A percentile compares a stretch with the other conserved stretches of the same genome.
These are phyloP conservation scores for Coniella vitis DNA, from an alignment of 2,329 filamentous ascomycete species.

Conservation along the genomic window DNA sequence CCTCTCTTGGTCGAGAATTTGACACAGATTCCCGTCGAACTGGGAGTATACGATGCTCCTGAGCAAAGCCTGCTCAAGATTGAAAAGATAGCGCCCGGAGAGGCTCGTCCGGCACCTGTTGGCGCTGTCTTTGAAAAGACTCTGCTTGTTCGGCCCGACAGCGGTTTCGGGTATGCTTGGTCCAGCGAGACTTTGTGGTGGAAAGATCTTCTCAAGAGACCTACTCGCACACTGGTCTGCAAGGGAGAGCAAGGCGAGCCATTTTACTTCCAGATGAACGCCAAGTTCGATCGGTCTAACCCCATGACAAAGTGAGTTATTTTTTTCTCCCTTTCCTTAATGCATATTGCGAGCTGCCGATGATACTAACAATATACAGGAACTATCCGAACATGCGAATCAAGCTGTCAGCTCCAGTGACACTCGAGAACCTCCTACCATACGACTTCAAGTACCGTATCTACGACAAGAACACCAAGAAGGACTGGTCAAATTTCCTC, in stretches of 20 bases:
- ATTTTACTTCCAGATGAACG: constrained; percentile 95
- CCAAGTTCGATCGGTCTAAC: constrained; percentile 75
- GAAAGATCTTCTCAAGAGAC: constrained; percentile 80
- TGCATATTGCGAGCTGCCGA: not conserved
- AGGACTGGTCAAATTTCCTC: constrained; percentile 98
- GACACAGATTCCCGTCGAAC: constrained; percentile 89
- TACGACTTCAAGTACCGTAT: constrained; percentile 99
- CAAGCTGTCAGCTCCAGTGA: constrained; percentile 84
- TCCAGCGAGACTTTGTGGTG: constrained; percentile 85
- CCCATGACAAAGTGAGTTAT: constrained; percentile 68
- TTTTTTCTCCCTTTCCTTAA: no score
- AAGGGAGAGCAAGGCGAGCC: constrained; percentile 79
- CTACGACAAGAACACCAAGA: constrained; percentile 97
- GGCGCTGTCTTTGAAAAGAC: constrained; percentile 88
- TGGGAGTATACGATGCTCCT: constrained; percentile 82
- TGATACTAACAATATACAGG: constrained; percentile 35
- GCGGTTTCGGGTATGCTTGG: constrained; percentile 95
- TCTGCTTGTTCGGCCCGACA: constrained; percentile 80
- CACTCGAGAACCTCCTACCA: constrained; percentile 87
- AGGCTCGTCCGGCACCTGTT: constrained; percentile 82
- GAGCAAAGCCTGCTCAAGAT: constrained; percentile 92
- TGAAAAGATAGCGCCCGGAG: constrained; percentile 91
- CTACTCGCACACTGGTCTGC: constrained; percentile 82
- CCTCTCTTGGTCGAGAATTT: constrained; percentile 91
- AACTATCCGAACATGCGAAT: constrained; percentile 93